Evolutionary conservation across 495 filamentous ascomycete species (phyloP).

Genomic region (Xylaria longipes): DNA sequence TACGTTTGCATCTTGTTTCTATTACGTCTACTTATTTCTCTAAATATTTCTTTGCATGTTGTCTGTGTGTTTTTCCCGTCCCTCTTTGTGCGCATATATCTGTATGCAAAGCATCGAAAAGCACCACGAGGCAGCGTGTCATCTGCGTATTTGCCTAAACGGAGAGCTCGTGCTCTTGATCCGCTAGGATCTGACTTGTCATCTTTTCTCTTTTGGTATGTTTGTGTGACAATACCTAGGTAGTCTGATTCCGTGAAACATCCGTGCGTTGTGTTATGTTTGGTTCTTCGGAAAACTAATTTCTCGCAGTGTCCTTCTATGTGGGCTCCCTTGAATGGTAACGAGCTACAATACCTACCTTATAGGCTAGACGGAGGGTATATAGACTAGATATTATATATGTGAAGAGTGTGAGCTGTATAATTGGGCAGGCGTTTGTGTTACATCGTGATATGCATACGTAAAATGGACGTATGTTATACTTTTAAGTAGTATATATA

Average conservation of each 20-base stretch:
- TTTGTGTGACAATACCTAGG: neutral
- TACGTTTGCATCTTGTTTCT: neutral
- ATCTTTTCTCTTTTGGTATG: neutral
- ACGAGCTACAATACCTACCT: neutral
- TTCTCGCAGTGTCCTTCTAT: neutral
- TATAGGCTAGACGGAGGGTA: neutral
- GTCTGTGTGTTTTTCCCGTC: neutral
- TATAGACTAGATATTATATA: neutral
- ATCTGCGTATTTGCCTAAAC: constrained; percentile 24
- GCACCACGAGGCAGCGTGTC: constrained; percentile 7
- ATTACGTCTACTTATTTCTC: neutral
- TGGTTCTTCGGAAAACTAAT: neutral
- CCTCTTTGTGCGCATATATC: neutral
- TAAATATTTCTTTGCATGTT: neutral
- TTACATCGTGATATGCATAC: neutral
- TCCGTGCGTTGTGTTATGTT: neutral
- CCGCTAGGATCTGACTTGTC: neutral
- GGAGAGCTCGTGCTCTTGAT: neutral
- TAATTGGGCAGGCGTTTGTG: neutral
- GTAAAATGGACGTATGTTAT: neutral
- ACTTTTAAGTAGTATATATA: neutral
- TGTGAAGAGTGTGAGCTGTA: neutral
- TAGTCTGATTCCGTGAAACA: neutral
- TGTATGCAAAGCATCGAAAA: neutral
- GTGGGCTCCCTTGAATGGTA: neutral